Conservation (phyloP, 2,329 filamentous ascomycete species). For the Trichophyton schoenleinii region DNA sequence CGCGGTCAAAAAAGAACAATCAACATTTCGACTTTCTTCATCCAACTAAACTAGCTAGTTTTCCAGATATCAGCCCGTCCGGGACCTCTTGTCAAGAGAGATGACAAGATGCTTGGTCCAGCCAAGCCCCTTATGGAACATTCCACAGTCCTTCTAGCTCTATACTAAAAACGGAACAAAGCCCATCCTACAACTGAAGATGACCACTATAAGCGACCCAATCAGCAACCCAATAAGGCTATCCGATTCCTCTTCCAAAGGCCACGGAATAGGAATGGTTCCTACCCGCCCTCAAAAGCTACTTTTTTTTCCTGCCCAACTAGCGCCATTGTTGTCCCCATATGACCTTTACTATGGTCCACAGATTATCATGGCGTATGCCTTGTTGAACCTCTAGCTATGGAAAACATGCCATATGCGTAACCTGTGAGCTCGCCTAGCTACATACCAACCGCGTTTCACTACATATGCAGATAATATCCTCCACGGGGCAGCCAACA, state of each 20-base stretch:
- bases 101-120: neutral
- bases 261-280: neutral
- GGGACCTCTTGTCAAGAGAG: neutral
- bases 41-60: neutral
- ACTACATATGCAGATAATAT: neutral
- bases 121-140: neutral
- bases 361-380: too few species aligned
- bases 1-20: neutral
- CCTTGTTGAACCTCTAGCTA: too few species aligned
- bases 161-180: constrained; percentile 4
- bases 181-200: neutral
- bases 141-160: neutral
- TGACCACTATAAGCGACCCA: neutral
- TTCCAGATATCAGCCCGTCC: neutral
- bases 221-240: neutral
- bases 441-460: neutral
- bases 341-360: neutral
- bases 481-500: neutral
- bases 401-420: too few species aligned
- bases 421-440: neutral
- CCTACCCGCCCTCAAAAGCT: neutral
- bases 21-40: neutral
- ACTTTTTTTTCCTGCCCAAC: neutral
- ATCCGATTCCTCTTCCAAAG: too few species aligned
- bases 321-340: neutral